Evolutionary conservation across 2,329 filamentous ascomycete genomes (phyloP).

Genomic region (Venturia aucupariae): DNA sequence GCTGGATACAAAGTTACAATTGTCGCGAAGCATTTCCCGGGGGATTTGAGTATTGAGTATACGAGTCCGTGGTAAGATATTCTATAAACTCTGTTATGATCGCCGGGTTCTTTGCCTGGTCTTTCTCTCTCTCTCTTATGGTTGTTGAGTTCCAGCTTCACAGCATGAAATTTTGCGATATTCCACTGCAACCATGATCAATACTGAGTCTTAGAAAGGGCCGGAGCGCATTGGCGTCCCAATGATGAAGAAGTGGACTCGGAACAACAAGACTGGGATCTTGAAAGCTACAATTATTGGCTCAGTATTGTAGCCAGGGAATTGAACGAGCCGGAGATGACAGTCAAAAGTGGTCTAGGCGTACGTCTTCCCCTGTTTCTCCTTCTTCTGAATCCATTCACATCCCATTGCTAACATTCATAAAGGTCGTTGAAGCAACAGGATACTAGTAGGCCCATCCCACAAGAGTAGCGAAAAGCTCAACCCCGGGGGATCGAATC

Average conservation of each 20-base stretch:
- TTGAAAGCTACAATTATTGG: slow-evolving; percentile 36
- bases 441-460: neutral
- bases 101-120: too few relatives aligned
- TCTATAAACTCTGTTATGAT: too few relatives aligned
- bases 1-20: slow-evolving; percentile 34
- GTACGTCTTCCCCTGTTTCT: slow-evolving; percentile 12
- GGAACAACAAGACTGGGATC: slow-evolving; percentile 34
- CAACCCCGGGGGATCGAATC: too few relatives aligned
- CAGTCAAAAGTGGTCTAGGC: slow-evolving; percentile 17
- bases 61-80: slow-evolving; percentile 35
- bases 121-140: neutral
- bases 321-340: slow-evolving; percentile 14
- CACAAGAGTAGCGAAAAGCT: too few relatives aligned
- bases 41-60: slow-evolving; percentile 33
- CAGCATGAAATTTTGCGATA: too few relatives aligned
- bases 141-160: too few relatives aligned
- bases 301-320: slow-evolving; percentile 24
- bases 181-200: neutral
- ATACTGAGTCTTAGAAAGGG: slow-evolving; percentile 25
- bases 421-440: neutral
- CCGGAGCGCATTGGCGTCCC: slow-evolving; percentile 40
- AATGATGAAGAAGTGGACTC: slow-evolving; percentile 27
- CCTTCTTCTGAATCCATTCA: too few relatives aligned
- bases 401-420: slow-evolving; percentile 1
- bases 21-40: slow-evolving; percentile 35